Base-by-base conservation (phyloP, 2,329 filamentous ascomycete genomes). In the Ustilaginoidea virens region DNA sequence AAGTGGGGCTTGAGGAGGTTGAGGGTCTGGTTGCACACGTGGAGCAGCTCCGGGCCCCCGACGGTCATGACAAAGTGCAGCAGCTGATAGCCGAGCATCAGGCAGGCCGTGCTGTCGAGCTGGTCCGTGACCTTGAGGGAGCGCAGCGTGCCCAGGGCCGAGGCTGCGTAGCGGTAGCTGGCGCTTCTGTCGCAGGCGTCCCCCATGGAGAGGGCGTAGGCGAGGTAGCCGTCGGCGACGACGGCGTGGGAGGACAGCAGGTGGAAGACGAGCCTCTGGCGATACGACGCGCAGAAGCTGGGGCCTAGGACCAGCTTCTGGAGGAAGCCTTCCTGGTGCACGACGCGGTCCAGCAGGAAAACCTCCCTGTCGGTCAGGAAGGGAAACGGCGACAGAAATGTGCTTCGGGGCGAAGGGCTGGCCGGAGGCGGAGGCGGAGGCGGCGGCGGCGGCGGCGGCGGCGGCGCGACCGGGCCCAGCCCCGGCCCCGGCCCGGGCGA, bases 241-340 rank as follows among this genome's bases (percentile, higher is more conserved):
- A 19, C 34, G 7, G 27, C 14, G 10, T 23, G 25, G 1, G 36
- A 39, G 4, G 28, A 11, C 2, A 32, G 7, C 7, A 43, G 31
- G 15, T 40, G 36, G 5, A 29, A 32, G 11, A 40, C 20, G 13
- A 45, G 30, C 15, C 26, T 30, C 2, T 33, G 22, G 2, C 37
- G 39, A 17, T 44, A 39, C 4, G 11, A 23, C 4, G 36, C 32
- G 27, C 29, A 30, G 29, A 45, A 45, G 27, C 36, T 44, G 4
- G 41, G 38, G 2, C 42, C 40, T 2, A 43, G 17, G 0, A 43
- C 25, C 25, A 43, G 39, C 9, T 15, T 23, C 22, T 43, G 32
- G 20, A 41, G n/a, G 2, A 34, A 27, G 3, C 36, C 31, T 16
- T 39, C 32, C 3, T 25, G 18, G 16, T 37, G 30, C 3, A 43